Evolutionary conservation across 176 grass and related monocot genomes (phyloP).

Genomic region (Echinochloa phyllopogon): DNA sequence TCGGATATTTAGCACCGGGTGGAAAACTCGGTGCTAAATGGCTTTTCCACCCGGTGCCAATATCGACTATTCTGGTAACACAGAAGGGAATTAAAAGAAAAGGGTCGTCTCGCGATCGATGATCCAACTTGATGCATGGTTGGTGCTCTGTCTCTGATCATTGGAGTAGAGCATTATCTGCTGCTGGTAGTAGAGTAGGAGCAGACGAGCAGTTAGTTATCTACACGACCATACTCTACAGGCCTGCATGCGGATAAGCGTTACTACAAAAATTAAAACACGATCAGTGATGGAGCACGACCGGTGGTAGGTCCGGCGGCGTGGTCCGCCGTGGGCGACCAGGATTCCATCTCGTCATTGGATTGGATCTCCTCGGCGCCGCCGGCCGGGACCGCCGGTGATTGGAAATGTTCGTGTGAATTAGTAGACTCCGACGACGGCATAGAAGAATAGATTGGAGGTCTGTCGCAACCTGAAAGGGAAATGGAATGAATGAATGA

Average conservation of each 20-base stretch:
- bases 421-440: neutral
- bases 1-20: too few species aligned
- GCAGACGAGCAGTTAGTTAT: neutral
- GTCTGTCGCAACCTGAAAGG: neutral
- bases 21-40: too few species aligned
- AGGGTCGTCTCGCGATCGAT: too few species aligned
- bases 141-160: constrained; percentile 1
- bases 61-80: too few species aligned
- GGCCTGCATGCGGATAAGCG: neutral
- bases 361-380: neutral
- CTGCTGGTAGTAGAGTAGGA: neutral
- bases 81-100: too few species aligned
- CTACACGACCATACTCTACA: neutral
- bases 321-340: neutral
- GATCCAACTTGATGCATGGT: too few species aligned
- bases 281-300: constrained; percentile 1
- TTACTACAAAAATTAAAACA: neutral
- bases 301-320: neutral
- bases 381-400: neutral
- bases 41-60: too few species aligned
- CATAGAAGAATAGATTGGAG: neutral
- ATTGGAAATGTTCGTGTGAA: neutral
- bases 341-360: neutral
- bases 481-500: neutral
- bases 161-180: neutral